phyloP scores from a whole-genome alignment of 1,139 yeast species.

The Taiozyma onychis region DNA sequence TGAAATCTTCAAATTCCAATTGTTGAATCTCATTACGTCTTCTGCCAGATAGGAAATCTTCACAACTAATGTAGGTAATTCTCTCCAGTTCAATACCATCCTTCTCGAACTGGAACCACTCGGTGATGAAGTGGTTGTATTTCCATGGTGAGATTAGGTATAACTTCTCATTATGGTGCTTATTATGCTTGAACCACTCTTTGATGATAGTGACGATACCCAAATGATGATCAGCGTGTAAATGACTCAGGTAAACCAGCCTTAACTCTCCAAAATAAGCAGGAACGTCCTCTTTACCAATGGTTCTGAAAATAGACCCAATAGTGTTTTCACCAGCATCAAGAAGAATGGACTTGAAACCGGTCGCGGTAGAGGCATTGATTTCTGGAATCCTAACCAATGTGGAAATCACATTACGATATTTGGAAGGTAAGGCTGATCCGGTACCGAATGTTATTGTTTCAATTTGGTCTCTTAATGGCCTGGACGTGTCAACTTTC shows the following conservation, averaged over 20 bases:
- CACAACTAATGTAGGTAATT: conserved; percentile 60
- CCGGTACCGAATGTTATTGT: conserved; percentile 88
- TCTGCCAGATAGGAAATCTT: conserved; percentile 41
- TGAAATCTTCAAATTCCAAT: conserved; percentile 31
- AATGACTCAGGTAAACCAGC: conserved; percentile 72
- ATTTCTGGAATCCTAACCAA: conserved; percentile 60
- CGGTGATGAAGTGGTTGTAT: conserved; percentile 58
- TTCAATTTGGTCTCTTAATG: conserved; percentile 49
- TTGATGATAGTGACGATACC: conserved; percentile 70
- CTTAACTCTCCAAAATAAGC: conserved; percentile 48
- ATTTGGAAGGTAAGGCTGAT: conserved; percentile 80
- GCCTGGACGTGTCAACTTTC: not conserved
- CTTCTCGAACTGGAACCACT: conserved; percentile 61
- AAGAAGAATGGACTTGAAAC: conserved; percentile 46
- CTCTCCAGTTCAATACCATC: conserved; percentile 34
- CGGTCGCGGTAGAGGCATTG: conserved; percentile 24
- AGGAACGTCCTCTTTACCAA: conserved; percentile 39
- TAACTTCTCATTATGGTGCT: conserved; percentile 29
- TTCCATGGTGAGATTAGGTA: conserved; percentile 75
- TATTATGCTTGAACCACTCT: conserved; percentile 52
- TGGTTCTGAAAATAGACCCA: conserved; percentile 64
- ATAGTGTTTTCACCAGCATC: conserved; percentile 95
- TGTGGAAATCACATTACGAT: conserved; percentile 80
- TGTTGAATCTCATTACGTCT: conserved; percentile 26
- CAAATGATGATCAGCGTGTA: conserved; percentile 96